Evolutionary conservation across 176 grass and related monocot species (phyloP).

Genomic region (Aegilops umbellulata): DNA sequence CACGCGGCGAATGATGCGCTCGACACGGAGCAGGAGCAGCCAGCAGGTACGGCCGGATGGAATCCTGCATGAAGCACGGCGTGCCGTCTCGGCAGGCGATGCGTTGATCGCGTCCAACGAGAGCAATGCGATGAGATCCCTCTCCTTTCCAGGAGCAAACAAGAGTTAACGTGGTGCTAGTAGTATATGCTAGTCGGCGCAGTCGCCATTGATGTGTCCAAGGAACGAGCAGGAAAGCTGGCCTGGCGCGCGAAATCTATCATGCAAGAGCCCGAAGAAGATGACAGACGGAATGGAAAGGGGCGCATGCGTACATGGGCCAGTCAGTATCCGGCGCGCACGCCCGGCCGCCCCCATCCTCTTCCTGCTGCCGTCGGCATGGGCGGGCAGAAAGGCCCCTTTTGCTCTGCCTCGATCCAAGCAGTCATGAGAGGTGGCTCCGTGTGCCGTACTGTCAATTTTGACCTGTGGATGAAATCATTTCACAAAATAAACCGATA

Average conservation of each 20-base stretch:
- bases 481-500: too few relatives aligned
- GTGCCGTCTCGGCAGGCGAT: not conserved
- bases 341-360: not conserved
- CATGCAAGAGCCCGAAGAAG: not conserved
- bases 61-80: not conserved
- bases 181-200: not conserved
- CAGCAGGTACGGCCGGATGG: not conserved
- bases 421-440: not conserved
- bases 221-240: not conserved
- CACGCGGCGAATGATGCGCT: not conserved
- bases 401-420: not conserved
- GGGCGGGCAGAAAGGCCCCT: conserved; percentile 9
- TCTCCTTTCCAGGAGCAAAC: not conserved
- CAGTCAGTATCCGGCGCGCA: not conserved
- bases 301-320: not conserved
- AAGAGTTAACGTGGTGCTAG: not conserved
- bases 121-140: not conserved
- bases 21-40: not conserved
- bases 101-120: not conserved
- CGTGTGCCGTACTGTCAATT: too few relatives aligned
- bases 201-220: not conserved
- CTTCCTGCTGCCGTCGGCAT: not conserved
- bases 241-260: not conserved
- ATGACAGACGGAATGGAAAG: not conserved
- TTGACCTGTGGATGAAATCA: too few relatives aligned